Evolutionary conservation across 163 green algal species (phyloP).

Genomic region (Prototheca cutis): DNA sequence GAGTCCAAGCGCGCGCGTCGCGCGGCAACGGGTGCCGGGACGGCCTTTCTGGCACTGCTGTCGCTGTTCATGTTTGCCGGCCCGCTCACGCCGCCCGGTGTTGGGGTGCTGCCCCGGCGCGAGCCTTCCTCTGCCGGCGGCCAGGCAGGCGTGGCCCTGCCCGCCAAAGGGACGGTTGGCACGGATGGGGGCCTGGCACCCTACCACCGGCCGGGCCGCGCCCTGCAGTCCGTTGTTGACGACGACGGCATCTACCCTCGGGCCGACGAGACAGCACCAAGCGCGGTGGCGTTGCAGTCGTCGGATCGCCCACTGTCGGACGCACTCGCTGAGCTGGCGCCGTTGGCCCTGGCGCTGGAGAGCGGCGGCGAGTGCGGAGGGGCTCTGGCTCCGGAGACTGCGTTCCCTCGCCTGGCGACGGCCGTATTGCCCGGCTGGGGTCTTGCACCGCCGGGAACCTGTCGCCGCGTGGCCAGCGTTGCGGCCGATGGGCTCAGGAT

Average conservation of each 20-base stretch:
- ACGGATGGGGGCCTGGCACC: too few species aligned
- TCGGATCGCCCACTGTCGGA: too few species aligned
- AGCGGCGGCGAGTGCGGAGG: too few species aligned
- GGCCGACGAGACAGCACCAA: not conserved
- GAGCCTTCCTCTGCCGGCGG: not conserved
- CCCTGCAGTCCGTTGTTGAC: not conserved
- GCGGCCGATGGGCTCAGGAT: not conserved
- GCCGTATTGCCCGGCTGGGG: not conserved
- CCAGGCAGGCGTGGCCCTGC: not conserved
- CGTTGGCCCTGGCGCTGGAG: not conserved
- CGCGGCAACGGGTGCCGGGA: slow-evolving; percentile 5
- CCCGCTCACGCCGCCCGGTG: too few species aligned
- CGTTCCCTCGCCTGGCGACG: too few species aligned
- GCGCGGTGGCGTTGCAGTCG: too few species aligned
- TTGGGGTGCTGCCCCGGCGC: not conserved
- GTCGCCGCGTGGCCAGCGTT: not conserved
- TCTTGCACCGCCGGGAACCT: not conserved
- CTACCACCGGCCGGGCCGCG: not conserved
- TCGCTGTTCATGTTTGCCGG: slow-evolving; percentile 25
- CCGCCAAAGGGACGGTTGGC: too few species aligned
- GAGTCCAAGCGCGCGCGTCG: slow-evolving; percentile 6
- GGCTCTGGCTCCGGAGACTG: not conserved
- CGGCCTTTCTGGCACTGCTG: slow-evolving; percentile 23
- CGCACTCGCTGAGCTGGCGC: not conserved
- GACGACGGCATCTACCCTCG: not conserved